Base-by-base conservation (phyloP, 2,329 filamentous ascomycete species). In the Nemania bipapillata region DNA sequence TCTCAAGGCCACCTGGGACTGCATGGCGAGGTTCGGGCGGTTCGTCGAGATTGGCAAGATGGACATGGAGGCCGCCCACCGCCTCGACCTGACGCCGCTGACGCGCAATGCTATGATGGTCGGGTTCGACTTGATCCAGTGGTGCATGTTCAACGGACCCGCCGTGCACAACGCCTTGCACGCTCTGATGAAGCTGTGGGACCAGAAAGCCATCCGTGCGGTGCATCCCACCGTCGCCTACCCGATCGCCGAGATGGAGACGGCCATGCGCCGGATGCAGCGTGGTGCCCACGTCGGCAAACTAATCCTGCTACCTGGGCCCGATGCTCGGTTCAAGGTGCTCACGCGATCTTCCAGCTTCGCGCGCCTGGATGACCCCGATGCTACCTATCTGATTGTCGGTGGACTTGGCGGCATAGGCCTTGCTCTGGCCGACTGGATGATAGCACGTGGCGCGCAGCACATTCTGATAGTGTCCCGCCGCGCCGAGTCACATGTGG, bases 1-100 rank as follows among this genome's bases (percentile, higher is more conserved):
- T n/a, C 72, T 84, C 2, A 77, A 78, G 2, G 80, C 82, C 47
- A 81, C 83, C 0, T 85, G 81, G 82, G 77, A 78, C 2, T 83
- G 81, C 57, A 74, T 86, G 20, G 81, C 81, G 52, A 77, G 77
- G 17, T 83, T 83, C 70, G 84, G 83, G 1, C 78, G 80, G 2
- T 83, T 86, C 53, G 72, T 86, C 3, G 83, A 86, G 62, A 79
- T 86, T 35, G 80, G 82, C 7, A 80, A 77, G 65, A 20, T 17
- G 1, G 65, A 70, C 50, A 54, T 63, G 17, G 53, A 54, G 32
- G 24, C 30, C 3, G 9, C 3, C 9, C n/a, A 17, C 9, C 20
- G 35, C 11, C 17, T 62, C 5, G 35, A 22, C 24, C 42, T 53
- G 32, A 22, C 9, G 9, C 47, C 49, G 4, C 45, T 62, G 11